Percentiles rank a stretch among this genome's conserved stretches.
Conservation (phyloP, 139 green algal genomes). For the Volvox africanus region DNA sequence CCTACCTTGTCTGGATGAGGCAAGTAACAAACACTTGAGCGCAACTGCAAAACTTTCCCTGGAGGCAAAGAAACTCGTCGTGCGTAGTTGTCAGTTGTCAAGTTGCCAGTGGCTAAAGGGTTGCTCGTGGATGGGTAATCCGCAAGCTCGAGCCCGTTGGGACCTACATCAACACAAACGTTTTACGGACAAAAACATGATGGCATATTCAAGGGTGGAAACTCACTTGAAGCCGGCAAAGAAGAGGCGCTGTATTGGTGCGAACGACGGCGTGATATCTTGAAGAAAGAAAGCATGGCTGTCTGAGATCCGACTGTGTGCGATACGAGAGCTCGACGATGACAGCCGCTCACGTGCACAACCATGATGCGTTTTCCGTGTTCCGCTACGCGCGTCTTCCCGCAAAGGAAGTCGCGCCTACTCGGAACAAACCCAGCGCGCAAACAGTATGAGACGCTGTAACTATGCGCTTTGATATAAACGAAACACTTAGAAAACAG, state of each 20-base stretch:
- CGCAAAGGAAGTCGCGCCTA: too few relatives aligned
- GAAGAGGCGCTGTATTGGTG: background rate
- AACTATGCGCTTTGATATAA: too few relatives aligned
- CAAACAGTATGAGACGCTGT: too few relatives aligned
- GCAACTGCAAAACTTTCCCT: constrained; percentile 55
- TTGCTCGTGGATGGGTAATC: background rate
- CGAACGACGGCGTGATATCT: background rate
- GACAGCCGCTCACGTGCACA: too few relatives aligned
- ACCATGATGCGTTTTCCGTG: too few relatives aligned
- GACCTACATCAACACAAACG: background rate
- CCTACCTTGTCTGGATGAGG: constrained; percentile 86
- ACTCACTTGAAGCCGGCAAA: background rate
- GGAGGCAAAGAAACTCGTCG: background rate
- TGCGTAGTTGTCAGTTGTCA: background rate
- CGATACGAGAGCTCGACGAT: too few relatives aligned
- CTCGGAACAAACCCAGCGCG: too few relatives aligned
- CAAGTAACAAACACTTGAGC: constrained; percentile 65
- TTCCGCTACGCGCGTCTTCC: too few relatives aligned
- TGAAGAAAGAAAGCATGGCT: background rate
- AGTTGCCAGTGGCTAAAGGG: background rate
- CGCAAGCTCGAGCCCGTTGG: background rate
- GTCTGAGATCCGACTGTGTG: too few relatives aligned
- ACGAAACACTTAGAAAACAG: too few relatives aligned
- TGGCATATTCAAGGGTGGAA: too few relatives aligned
- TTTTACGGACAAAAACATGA: background rate